Conservation (phyloP, 2,329 filamentous ascomycete species). For the Teratosphaeria nubilosa region DNA sequence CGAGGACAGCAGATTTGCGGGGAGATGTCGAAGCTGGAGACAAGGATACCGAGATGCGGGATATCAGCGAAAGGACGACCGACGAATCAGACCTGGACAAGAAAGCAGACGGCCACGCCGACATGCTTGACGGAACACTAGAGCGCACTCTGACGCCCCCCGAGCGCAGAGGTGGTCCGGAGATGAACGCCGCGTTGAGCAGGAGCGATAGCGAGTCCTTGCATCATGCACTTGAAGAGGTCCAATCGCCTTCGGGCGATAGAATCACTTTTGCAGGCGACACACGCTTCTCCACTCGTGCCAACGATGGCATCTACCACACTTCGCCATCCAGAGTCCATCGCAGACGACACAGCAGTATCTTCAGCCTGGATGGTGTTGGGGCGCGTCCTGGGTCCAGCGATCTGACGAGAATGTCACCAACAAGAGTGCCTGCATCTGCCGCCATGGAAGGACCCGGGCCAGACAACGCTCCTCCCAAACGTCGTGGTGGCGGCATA, state of each 20-base stretch:
- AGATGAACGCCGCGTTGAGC: conserved; percentile 9
- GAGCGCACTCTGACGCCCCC: conserved; percentile 7
- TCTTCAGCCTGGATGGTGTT: conserved; percentile 26
- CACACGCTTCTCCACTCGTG: conserved; percentile 20
- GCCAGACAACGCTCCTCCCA: not conserved
- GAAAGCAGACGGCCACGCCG: not conserved
- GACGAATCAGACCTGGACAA: conserved; percentile 1
- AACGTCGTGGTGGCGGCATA: conserved; percentile 4
- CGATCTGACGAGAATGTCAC: conserved; percentile 9
- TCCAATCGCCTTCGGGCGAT: not conserved
- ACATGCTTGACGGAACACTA: conserved; percentile 3
- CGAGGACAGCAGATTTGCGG: not conserved
- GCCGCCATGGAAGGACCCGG: not conserved
- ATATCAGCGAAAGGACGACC: conserved; percentile 31
- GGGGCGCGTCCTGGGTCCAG: conserved; percentile 24
- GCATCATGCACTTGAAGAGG: conserved; percentile 1
- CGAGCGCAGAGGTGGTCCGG: conserved; percentile 8
- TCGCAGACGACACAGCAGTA: conserved; percentile 12
- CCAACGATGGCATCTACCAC: conserved; percentile 14
- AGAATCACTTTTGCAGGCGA: conserved; percentile 22
- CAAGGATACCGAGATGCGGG: conserved; percentile 19
- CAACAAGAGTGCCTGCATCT: not conserved
- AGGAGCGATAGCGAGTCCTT: not conserved
- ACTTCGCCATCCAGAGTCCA: not conserved
- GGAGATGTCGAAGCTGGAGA: not conserved